Conservation (phyloP, 192 early-diverging fungal genomes). For the Coemansia sp. region DNA sequence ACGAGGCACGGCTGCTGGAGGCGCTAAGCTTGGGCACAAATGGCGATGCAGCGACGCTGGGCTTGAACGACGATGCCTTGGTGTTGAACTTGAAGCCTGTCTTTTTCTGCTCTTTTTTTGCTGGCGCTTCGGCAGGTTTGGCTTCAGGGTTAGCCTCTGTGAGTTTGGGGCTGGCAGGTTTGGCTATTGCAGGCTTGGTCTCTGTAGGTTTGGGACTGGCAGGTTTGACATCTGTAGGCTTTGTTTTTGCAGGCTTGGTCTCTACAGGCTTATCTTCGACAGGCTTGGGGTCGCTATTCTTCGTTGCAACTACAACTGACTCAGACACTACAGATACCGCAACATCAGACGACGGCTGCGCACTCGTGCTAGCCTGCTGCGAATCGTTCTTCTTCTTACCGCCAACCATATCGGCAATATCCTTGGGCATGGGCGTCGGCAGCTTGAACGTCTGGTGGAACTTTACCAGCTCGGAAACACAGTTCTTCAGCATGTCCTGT, state of each 20-base stretch:
- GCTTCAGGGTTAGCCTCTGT: neutral
- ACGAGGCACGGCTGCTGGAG: conserved; percentile 40
- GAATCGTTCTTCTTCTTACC: conserved; percentile 49
- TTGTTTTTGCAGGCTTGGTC: neutral
- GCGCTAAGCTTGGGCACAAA: conserved; percentile 66
- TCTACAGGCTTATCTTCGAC: neutral
- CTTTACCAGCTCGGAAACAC: conserved; percentile 75
- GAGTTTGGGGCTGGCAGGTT: neutral
- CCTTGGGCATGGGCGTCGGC: conserved; percentile 76
- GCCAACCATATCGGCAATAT: conserved; percentile 74
- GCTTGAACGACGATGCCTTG: conserved; percentile 76
- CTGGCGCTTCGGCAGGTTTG: neutral
- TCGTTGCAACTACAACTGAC: neutral
- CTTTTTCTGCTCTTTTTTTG: conserved; percentile 24
- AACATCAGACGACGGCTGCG: conserved; percentile 1
- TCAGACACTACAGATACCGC: neutral
- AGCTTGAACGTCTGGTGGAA: conserved; percentile 82
- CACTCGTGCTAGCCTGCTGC: conserved; percentile 15
- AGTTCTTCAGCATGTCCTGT: conserved; percentile 69
- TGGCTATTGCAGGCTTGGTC: neutral
- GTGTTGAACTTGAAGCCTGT: conserved; percentile 66
- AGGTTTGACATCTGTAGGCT: neutral
- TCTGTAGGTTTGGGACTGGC: neutral
- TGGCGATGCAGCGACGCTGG: conserved; percentile 64
- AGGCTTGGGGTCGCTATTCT: neutral